Conservation (phyloP, 2,329 filamentous ascomycete genomes). For the Penicillium sp. region DNA sequence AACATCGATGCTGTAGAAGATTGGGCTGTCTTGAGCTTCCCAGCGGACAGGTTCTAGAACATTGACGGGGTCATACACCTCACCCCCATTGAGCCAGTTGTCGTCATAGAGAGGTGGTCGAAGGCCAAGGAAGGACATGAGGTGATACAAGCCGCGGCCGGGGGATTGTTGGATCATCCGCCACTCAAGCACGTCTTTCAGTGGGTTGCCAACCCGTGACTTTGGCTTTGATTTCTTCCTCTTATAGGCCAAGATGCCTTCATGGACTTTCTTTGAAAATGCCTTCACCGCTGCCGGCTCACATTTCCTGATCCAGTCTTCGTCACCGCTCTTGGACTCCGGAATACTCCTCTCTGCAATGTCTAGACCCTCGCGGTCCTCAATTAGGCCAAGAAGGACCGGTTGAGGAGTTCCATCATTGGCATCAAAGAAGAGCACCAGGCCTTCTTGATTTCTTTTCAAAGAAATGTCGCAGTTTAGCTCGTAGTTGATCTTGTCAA, state of each 20-base stretch:
- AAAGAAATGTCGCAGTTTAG: background rate
- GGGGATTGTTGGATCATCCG: background rate
- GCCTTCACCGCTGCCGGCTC: background rate
- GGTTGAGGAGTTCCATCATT: background rate
- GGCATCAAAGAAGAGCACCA: background rate
- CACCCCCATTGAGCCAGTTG: background rate
- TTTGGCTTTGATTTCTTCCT: background rate
- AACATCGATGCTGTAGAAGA: slow-evolving; percentile 70
- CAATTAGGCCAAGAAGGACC: background rate
- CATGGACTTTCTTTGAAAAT: background rate
- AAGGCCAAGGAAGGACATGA: slow-evolving; percentile 1
- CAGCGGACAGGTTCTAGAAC: background rate
- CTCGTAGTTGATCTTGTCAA: background rate
- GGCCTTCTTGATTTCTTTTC: background rate
- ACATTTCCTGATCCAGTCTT: background rate
- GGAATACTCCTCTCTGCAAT: background rate
- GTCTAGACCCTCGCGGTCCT: background rate
- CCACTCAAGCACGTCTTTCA: too few relatives aligned
- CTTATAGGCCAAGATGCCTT: background rate
- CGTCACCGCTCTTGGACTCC: background rate
- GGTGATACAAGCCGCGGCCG: background rate
- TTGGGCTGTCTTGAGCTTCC: background rate
- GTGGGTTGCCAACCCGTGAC: too few relatives aligned
- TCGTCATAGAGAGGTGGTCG: background rate
- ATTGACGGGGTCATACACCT: background rate